These are phyloP conservation scores for Mariannaea sp. DNA, from an alignment of 2,329 filamentous ascomycete species.

Conservation along the genomic window DNA sequence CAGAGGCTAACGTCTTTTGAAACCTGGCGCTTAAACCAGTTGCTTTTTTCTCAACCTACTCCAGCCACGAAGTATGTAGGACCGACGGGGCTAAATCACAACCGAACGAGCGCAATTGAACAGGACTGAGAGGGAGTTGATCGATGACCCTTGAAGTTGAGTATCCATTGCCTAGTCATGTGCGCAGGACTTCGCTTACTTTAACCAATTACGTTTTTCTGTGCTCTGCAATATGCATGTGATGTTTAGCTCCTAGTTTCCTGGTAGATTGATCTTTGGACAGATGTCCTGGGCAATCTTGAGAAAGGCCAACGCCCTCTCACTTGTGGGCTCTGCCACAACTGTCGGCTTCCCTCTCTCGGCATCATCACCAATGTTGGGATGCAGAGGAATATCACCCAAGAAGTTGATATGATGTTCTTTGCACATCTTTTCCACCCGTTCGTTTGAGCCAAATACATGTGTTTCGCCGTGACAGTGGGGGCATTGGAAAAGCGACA, in stretches of 20 bases:
- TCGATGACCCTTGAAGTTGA: constrained; percentile 10
- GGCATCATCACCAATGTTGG: constrained; percentile 83
- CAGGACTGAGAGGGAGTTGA: constrained; percentile 19
- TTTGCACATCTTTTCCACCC: constrained; percentile 70
- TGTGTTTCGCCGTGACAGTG: constrained; percentile 74
- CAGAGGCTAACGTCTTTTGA: constrained; percentile 50
- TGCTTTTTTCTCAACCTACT: constrained; percentile 21
- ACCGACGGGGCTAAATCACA: constrained; percentile 21
- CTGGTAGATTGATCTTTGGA: constrained; percentile 47
- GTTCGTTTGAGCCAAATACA: constrained; percentile 72
- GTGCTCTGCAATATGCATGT: constrained; percentile 9
- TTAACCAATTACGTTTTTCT: constrained; percentile 1
- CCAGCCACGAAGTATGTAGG: constrained; percentile 31
- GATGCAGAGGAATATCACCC: constrained; percentile 87
- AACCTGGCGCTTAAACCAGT: constrained; percentile 33
- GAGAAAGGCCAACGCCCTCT: constrained; percentile 73
- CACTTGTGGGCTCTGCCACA: constrained; percentile 79
- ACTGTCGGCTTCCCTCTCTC: constrained; percentile 89
- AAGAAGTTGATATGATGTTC: constrained; percentile 79
- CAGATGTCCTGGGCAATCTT: constrained; percentile 66
- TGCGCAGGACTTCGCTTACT: constrained; percentile 18
- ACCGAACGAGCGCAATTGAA: constrained; percentile 31
- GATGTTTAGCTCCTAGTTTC: constrained; percentile 7
- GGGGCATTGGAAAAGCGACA: constrained; percentile 83
- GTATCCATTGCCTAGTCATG: constrained; percentile 28